Evolutionary conservation across 2,329 filamentous ascomycete genomes (phyloP).

Genomic region (Fusarium sp.): DNA sequence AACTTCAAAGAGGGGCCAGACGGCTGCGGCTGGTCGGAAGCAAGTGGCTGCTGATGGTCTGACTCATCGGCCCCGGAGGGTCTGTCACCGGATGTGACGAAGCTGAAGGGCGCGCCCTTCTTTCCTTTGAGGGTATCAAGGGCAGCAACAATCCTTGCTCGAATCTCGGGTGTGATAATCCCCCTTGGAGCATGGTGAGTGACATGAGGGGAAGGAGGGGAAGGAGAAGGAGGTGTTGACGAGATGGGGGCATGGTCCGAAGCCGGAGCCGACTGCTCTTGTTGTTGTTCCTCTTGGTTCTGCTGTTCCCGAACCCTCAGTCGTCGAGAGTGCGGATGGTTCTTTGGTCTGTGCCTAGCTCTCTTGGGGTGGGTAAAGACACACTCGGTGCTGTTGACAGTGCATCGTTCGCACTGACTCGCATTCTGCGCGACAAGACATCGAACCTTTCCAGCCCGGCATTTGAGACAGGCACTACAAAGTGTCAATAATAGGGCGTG

Average conservation of each 20-base stretch:
- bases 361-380: slow-evolving; percentile 24
- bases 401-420: slow-evolving; percentile 23
- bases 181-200: not conserved
- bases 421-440: slow-evolving; percentile 16
- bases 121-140: slow-evolving; percentile 32
- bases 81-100: slow-evolving; percentile 33
- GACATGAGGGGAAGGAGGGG: not conserved
- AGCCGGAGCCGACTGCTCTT: not conserved
- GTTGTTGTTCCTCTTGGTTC: not conserved
- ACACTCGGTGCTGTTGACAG: slow-evolving; percentile 10
- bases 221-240: not conserved
- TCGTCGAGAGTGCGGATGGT: slow-evolving; percentile 9
- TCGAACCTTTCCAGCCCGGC: slow-evolving; percentile 24
- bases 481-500: not conserved
- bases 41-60: not conserved
- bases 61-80: not conserved
- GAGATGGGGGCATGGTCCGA: not conserved
- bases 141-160: slow-evolving; percentile 20
- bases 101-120: slow-evolving; percentile 35
- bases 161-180: slow-evolving; percentile 15
- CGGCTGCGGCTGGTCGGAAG: not conserved
- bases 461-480: slow-evolving; percentile 24
- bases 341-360: not conserved
- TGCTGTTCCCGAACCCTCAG: slow-evolving; percentile 3
- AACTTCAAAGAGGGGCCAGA: slow-evolving; percentile 19